phyloP scores from a whole-genome alignment of 208 protist species.

The Trypanosoma grayi region DNA sequence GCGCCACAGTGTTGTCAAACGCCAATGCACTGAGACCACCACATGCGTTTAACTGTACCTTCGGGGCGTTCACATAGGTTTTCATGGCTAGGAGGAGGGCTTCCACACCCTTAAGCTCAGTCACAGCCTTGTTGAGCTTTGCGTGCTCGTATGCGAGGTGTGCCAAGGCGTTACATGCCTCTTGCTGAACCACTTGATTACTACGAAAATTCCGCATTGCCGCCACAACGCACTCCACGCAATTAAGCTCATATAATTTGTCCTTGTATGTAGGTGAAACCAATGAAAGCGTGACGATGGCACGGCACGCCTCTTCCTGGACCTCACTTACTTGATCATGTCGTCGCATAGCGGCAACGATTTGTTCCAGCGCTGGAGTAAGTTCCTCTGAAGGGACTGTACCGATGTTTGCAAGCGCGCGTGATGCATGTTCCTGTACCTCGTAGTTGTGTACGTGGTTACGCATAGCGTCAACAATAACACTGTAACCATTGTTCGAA shows the following conservation, averaged over 20 bases:
- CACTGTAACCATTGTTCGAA: conserved; percentile 71
- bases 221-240: conserved; percentile 63
- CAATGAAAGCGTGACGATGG: conserved; percentile 86
- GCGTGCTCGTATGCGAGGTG: conserved; percentile 90
- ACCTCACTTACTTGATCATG: conserved; percentile 78
- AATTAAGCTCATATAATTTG: conserved; percentile 70
- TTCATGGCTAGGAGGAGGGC: conserved; percentile 80
- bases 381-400: conserved; percentile 55
- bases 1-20: conserved; percentile 88
- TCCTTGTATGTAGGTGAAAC: conserved; percentile 83
- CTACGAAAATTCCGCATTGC: conserved; percentile 78
- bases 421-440: conserved; percentile 89
- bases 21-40: conserved; percentile 88
- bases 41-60: conserved; percentile 90
- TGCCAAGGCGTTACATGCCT: conserved; percentile 89
- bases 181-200: conserved; percentile 83
- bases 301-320: conserved; percentile 89
- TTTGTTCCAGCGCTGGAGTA: conserved; percentile 66
- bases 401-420: conserved; percentile 87
- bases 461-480: conserved; percentile 85
- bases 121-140: conserved; percentile 78
- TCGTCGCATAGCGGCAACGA: conserved; percentile 78
- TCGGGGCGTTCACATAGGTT: conserved; percentile 63
- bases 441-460: conserved; percentile 84
- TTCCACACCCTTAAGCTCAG: conserved; percentile 67